These are phyloP conservation scores for Erythrobasidium hasegawianum DNA, from an alignment of 1,284 basidiomycete species.

Conservation along the genomic window DNA sequence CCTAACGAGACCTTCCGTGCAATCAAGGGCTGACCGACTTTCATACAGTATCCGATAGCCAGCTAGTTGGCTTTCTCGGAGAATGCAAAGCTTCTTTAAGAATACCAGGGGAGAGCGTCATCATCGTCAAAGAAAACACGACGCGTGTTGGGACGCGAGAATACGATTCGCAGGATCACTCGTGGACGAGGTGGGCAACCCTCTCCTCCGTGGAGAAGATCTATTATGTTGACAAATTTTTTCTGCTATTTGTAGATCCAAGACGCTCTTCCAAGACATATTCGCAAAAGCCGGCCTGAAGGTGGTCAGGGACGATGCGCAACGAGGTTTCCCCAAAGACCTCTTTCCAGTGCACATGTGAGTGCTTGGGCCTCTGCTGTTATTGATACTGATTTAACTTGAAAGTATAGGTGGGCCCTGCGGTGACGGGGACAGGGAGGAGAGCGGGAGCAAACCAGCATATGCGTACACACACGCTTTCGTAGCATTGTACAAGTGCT, in stretches of 20 bases:
- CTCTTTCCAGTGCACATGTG: slow-evolving; percentile 43
- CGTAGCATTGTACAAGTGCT: no score
- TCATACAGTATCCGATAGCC: slow-evolving; percentile 59
- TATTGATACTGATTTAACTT: background rate
- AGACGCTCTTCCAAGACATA: slow-evolving; percentile 69
- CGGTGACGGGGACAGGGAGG: background rate
- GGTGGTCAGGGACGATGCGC: slow-evolving; percentile 63
- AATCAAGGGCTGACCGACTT: no score
- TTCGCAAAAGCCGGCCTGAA: slow-evolving; percentile 69
- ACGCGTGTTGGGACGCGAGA: slow-evolving; percentile 59
- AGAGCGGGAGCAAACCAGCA: no score
- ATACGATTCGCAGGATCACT: slow-evolving; percentile 82
- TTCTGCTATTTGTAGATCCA: slow-evolving; percentile 68
- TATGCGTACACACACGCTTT: no score
- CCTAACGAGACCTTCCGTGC: no score
- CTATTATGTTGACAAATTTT: background rate
- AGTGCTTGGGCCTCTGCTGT: no score
- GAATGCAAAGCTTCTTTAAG: slow-evolving; percentile 60
- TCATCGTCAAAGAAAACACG: slow-evolving; percentile 88
- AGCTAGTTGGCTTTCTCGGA: slow-evolving; percentile 71
- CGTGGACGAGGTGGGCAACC: slow-evolving; percentile 83
- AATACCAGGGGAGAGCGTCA: slow-evolving; percentile 52
- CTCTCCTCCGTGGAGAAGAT: no score
- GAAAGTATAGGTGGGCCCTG: background rate
- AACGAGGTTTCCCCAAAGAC: slow-evolving; percentile 67